A percentile compares a stretch with the other conserved stretches of the same genome.
These are phyloP conservation scores for Jamesozyma lodderae DNA, from an alignment of 805 yeast species.

Conservation along the genomic window DNA sequence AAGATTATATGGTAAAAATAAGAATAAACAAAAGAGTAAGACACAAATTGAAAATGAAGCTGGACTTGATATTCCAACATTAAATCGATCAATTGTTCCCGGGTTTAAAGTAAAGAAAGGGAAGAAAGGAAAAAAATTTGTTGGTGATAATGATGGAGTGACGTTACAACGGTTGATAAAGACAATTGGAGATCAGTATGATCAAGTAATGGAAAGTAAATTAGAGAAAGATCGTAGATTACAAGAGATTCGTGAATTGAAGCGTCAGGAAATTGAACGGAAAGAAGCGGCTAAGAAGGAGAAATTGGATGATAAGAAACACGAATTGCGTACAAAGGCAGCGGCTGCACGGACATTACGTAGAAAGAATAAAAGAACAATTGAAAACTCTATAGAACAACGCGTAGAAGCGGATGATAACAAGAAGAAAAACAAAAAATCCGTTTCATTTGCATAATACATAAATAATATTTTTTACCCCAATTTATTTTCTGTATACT, in stretches of 20 bases:
- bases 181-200: constrained; percentile 74
- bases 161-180: constrained; percentile 62
- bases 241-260: constrained; percentile 82
- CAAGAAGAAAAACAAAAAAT: constrained; percentile 30
- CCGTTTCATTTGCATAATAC: constrained; percentile 41
- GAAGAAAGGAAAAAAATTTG: constrained; percentile 78
- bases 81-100: constrained; percentile 78
- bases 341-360: constrained; percentile 59
- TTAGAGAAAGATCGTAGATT: constrained; percentile 81
- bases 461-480: too few relatives aligned
- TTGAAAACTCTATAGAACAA: too few relatives aligned
- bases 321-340: constrained; percentile 65
- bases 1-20: constrained; percentile 66
- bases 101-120: constrained; percentile 73
- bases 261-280: constrained; percentile 77
- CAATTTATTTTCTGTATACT: too few relatives aligned
- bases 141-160: constrained; percentile 57
- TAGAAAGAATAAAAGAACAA: constrained; percentile 41
- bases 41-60: constrained; percentile 49
- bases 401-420: constrained; percentile 7
- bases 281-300: constrained; percentile 63
- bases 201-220: constrained; percentile 73
- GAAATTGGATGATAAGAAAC: constrained; percentile 67
- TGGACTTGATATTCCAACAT: constrained; percentile 67
- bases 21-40: constrained; percentile 37